Percentiles rank a stretch among this genome's conserved stretches.
Conservation (phyloP, 2,329 filamentous ascomycete genomes). For the Thermoascus crustaceus region DNA sequence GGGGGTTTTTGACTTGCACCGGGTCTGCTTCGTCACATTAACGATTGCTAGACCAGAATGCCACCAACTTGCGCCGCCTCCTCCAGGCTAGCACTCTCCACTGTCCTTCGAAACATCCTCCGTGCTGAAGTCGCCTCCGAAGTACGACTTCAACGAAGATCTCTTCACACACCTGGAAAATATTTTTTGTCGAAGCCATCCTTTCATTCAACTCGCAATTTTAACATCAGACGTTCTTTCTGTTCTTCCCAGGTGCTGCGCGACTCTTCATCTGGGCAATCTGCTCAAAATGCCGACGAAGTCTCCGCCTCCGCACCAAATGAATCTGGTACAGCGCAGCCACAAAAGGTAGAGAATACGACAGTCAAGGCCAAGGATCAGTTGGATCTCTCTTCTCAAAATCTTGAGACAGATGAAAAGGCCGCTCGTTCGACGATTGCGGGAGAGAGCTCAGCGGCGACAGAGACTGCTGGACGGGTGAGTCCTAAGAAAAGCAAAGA, state of each 20-base stretch:
- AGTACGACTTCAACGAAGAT: neutral
- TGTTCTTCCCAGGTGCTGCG: neutral
- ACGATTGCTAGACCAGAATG: conserved; percentile 10
- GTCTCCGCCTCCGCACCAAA: neutral
- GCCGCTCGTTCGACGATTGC: neutral
- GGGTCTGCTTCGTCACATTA: neutral
- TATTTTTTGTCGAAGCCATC: neutral
- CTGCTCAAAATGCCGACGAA: conserved; percentile 4
- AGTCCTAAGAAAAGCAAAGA: neutral
- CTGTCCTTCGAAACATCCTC: conserved; percentile 17
- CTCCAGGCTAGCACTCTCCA: conserved; percentile 18
- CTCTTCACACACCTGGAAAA: neutral
- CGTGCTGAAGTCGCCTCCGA: conserved; percentile 15
- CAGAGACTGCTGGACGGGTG: neutral
- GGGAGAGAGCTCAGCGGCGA: neutral
- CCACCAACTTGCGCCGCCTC: conserved; percentile 15
- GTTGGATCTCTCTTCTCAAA: neutral
- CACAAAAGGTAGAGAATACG: neutral
- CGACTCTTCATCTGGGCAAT: neutral
- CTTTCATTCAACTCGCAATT: neutral
- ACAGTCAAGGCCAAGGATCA: neutral
- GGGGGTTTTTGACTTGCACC: too few relatives aligned
- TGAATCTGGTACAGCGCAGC: too few relatives aligned
- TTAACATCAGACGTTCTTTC: neutral
- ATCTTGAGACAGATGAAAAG: neutral